Conservation (phyloP, 148 eudicot species). For the Bassia scoparia region DNA sequence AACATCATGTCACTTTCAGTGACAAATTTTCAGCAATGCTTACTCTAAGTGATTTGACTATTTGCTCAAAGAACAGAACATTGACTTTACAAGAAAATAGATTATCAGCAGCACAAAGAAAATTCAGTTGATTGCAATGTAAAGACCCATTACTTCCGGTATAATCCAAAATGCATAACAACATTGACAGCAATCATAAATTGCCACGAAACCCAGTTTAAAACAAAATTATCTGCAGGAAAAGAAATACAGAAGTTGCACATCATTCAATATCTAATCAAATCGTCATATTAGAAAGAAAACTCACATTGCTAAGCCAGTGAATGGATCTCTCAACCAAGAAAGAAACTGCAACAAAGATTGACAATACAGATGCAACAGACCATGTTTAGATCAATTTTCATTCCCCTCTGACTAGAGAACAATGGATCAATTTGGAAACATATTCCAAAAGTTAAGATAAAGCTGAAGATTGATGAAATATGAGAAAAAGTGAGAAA, state of each 20-base stretch:
- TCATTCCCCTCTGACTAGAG: too few relatives aligned
- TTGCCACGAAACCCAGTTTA: neutral
- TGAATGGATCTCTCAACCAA: constrained; percentile 90
- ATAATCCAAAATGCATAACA: neutral
- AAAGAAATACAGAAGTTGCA: neutral
- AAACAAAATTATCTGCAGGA: neutral
- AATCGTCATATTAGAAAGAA: neutral
- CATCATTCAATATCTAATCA: neutral
- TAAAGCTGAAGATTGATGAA: too few relatives aligned
- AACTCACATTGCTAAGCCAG: constrained; percentile 62
- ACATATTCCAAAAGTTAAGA: too few relatives aligned
- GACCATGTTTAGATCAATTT: too few relatives aligned
- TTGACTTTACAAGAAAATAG: neutral
- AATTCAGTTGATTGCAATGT: neutral
- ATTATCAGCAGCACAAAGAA: neutral
- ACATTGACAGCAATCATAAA: neutral
- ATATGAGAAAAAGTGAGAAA: too few relatives aligned
- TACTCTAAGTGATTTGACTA: neutral
- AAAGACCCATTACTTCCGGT: too few relatives aligned
- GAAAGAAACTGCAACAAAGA: constrained; percentile 85
- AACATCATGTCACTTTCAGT: neutral
- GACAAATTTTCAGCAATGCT: neutral
- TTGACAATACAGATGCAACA: constrained; percentile 78
- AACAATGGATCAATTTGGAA: too few relatives aligned
- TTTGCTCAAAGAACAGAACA: too few relatives aligned